A percentile compares a stretch with the other conserved stretches of the same genome.
phyloP scores from a whole-genome alignment of 2,329 filamentous ascomycete species.

The Colletotrichum sp. region DNA sequence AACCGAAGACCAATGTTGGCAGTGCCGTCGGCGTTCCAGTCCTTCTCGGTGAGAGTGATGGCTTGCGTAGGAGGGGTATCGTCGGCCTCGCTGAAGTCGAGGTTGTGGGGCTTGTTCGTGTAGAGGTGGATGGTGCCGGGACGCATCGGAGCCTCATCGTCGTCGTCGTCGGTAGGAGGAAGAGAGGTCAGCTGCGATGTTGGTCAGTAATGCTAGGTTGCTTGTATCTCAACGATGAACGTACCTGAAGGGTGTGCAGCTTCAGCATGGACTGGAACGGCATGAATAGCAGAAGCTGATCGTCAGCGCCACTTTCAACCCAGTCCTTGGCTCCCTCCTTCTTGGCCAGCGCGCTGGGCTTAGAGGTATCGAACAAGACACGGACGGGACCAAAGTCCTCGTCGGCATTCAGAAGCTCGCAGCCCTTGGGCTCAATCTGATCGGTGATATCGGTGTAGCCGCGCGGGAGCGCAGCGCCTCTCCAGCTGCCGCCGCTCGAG shows the following conservation, averaged over 20 bases:
- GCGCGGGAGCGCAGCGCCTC: conserved; percentile 75
- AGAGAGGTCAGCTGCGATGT: conserved; percentile 78
- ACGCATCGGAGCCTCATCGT: conserved; percentile 79
- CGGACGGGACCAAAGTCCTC: conserved; percentile 75
- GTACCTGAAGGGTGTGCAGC: conserved; percentile 79
- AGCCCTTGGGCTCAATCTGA: conserved; percentile 76
- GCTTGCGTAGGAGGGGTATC: conserved; percentile 82
- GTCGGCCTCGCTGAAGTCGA: conserved; percentile 95
- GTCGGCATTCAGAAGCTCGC: conserved; percentile 89
- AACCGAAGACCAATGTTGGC: conserved; percentile 79
- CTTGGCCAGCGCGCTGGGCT: conserved; percentile 69
- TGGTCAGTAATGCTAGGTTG: neutral
- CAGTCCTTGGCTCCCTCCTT: conserved; percentile 72
- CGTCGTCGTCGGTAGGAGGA: conserved; percentile 64
- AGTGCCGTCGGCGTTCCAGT: conserved; percentile 84
- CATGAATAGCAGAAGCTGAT: conserved; percentile 92
- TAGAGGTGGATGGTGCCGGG: conserved; percentile 86
- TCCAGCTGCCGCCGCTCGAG: conserved; percentile 64
- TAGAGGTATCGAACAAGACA: conserved; percentile 72
- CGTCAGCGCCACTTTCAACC: conserved; percentile 96
- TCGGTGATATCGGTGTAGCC: conserved; percentile 86
- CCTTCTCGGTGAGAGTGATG: conserved; percentile 73
- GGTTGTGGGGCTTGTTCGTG: conserved; percentile 85
- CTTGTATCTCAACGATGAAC: conserved; percentile 12
- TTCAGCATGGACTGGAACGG: conserved; percentile 90